These are phyloP conservation scores for Ogataea henricii DNA, from an alignment of 805 yeast genomes.

Conservation along the genomic window DNA sequence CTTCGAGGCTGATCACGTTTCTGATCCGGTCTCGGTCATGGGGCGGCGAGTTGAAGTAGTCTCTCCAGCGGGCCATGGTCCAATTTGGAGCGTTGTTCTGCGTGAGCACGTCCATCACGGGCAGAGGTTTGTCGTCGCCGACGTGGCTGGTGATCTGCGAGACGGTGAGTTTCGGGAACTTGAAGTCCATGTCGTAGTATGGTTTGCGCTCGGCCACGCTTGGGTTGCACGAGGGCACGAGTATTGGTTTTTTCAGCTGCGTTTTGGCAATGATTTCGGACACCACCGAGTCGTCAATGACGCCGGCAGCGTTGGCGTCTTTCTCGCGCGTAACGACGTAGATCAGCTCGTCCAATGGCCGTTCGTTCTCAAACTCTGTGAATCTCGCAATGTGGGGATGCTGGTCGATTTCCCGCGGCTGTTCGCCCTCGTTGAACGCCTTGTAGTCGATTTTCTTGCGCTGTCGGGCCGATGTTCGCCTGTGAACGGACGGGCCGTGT, in stretches of 20 bases:
- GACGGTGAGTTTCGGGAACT: slow-evolving; percentile 59
- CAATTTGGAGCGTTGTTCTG: slow-evolving; percentile 70
- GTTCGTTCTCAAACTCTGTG: slow-evolving; percentile 31
- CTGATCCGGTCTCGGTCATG: slow-evolving; percentile 61
- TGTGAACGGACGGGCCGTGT: slow-evolving; percentile 52
- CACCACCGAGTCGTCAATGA: slow-evolving; percentile 30
- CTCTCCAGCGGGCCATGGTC: slow-evolving; percentile 73
- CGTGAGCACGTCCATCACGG: slow-evolving; percentile 87
- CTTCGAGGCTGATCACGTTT: slow-evolving; percentile 82
- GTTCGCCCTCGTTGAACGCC: slow-evolving; percentile 75
- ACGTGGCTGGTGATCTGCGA: slow-evolving; percentile 55
- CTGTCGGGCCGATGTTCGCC: slow-evolving; percentile 57
- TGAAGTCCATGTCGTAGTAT: slow-evolving; percentile 21
- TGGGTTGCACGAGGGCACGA: slow-evolving; percentile 33
- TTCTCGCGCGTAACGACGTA: slow-evolving; percentile 30
- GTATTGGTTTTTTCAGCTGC: slow-evolving; percentile 33
- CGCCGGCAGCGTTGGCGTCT: slow-evolving; percentile 18
- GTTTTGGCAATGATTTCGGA: slow-evolving; percentile 28
- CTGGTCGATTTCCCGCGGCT: slow-evolving; percentile 48
- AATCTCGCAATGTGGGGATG: slow-evolving; percentile 56
- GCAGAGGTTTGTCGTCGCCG: slow-evolving; percentile 65
- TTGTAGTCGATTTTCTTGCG: slow-evolving; percentile 68
- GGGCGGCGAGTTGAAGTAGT: slow-evolving; percentile 55
- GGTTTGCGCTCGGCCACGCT: slow-evolving; percentile 9
- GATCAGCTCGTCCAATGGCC: slow-evolving; percentile 28